phyloP scores from a whole-genome alignment of 2,329 filamentous ascomycete genomes.

The Madurella mycetomatis region DNA sequence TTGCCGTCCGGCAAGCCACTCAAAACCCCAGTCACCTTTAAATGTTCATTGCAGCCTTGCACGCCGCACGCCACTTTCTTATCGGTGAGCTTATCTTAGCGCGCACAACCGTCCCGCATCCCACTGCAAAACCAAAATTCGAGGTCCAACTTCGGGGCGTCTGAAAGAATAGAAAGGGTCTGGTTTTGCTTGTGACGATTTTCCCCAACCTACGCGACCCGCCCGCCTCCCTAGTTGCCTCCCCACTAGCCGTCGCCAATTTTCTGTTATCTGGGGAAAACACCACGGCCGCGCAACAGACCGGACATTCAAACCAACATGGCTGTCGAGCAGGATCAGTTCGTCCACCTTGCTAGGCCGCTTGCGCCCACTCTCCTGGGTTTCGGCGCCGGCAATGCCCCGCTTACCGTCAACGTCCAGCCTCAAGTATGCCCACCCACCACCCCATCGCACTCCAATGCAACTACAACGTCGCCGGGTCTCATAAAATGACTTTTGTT shows the following conservation, averaged over 20 bases:
- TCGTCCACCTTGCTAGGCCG: constrained; percentile 91
- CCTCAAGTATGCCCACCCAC: constrained; percentile 66
- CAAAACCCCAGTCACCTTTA: neutral
- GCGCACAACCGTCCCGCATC: constrained; percentile 49
- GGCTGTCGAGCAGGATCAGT: constrained; percentile 75
- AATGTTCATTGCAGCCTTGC: constrained; percentile 16
- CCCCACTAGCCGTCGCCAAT: constrained; percentile 20
- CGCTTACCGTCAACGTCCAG: constrained; percentile 90
- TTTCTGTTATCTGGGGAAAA: constrained; percentile 15
- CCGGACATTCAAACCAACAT: constrained; percentile 53
- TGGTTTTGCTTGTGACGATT: constrained; percentile 18
- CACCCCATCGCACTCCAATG: neutral
- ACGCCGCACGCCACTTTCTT: constrained; percentile 25
- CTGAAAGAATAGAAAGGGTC: constrained; percentile 25
- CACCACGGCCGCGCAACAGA: constrained; percentile 18
- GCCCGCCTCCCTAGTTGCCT: constrained; percentile 18
- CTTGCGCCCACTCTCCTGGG: constrained; percentile 76
- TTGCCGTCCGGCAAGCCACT: constrained; percentile 26
- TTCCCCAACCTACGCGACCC: constrained; percentile 20
- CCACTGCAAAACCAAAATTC: constrained; percentile 31
- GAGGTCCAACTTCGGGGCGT: constrained; percentile 19
- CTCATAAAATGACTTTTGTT: neutral
- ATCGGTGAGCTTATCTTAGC: constrained; percentile 48
- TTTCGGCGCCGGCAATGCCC: constrained; percentile 80
- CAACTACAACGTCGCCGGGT: neutral